phyloP scores from a whole-genome alignment of 768 basidiomycete genomes.

The Rhodosporidiobolus sp. region DNA sequence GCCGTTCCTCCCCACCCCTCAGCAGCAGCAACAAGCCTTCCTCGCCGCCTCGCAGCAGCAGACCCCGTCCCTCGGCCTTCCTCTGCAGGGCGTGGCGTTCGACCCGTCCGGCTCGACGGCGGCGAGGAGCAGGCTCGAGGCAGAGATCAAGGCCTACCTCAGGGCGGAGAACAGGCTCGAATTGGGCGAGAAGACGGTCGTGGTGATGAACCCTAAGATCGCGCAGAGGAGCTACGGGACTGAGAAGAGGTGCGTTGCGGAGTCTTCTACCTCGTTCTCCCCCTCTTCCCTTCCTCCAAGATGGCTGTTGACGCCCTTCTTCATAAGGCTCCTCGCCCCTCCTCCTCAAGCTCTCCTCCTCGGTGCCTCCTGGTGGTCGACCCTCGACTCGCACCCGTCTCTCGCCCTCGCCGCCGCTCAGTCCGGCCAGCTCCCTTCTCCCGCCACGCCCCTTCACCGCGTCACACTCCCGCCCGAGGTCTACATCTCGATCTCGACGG shows the following conservation, averaged over 20 bases:
- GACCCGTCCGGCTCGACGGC: too few relatives aligned
- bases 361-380: slow-evolving; percentile 36
- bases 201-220: slow-evolving; percentile 96
- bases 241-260: slow-evolving; percentile 69
- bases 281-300: neutral
- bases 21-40: neutral
- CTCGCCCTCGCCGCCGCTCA: neutral
- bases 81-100: too few relatives aligned
- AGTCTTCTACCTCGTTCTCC: neutral
- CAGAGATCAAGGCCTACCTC: slow-evolving; percentile 58
- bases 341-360: slow-evolving; percentile 39
- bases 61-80: too few relatives aligned
- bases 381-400: neutral
- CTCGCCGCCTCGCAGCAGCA: neutral
- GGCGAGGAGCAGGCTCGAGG: too few relatives aligned
- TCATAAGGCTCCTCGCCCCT: slow-evolving; percentile 35
- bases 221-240: slow-evolving; percentile 97
- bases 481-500: slow-evolving; percentile 82
- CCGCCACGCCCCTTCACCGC: slow-evolving; percentile 52
- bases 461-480: slow-evolving; percentile 64
- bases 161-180: slow-evolving; percentile 78
- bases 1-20: too few relatives aligned
- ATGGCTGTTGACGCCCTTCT: slow-evolving; percentile 26
- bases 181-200: slow-evolving; percentile 86
- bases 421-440: slow-evolving; percentile 68